These are phyloP conservation scores for Penicillium odoratum DNA, from an alignment of 495 filamentous ascomycete genomes.

Conservation along the genomic window DNA sequence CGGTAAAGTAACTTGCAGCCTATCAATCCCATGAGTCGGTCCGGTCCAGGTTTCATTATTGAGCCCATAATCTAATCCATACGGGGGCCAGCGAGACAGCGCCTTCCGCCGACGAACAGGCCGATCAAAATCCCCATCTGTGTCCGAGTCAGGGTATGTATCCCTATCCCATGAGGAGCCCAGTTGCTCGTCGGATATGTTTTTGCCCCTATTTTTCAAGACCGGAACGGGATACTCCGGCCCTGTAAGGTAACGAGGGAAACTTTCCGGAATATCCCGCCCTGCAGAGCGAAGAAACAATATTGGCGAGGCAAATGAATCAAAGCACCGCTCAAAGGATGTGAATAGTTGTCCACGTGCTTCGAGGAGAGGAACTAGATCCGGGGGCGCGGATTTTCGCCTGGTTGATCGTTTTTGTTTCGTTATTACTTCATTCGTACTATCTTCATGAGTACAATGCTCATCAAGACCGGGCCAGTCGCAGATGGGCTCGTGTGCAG, in stretches of 20 bases:
- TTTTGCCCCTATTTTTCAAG: conserved; percentile 11
- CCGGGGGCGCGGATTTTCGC: conserved; percentile 25
- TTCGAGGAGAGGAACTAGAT: conserved; percentile 38
- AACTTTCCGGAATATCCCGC: conserved; percentile 35
- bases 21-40: conserved; percentile 16
- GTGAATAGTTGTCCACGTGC: conserved; percentile 46
- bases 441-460: conserved; percentile 25
- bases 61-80: conserved; percentile 37
- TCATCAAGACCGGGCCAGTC: conserved; percentile 45
- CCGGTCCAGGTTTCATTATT: conserved; percentile 22
- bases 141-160: conserved; percentile 11
- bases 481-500: conserved; percentile 37
- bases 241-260: conserved; percentile 37
- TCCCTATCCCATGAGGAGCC: conserved; percentile 7
- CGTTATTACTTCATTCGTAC: neutral
- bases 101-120: conserved; percentile 36
- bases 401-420: conserved; percentile 14
- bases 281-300: conserved; percentile 57
- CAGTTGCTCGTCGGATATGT: conserved; percentile 3
- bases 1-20: conserved; percentile 35
- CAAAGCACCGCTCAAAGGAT: conserved; percentile 51
- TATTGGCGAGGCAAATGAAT: conserved; percentile 60
- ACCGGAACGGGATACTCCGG: conserved; percentile 39
- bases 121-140: conserved; percentile 1
- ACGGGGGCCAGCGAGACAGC: conserved; percentile 43